Evolutionary conservation across 352 stramenopile genomes (phyloP).

Genomic region (Pythium dissimile): DNA sequence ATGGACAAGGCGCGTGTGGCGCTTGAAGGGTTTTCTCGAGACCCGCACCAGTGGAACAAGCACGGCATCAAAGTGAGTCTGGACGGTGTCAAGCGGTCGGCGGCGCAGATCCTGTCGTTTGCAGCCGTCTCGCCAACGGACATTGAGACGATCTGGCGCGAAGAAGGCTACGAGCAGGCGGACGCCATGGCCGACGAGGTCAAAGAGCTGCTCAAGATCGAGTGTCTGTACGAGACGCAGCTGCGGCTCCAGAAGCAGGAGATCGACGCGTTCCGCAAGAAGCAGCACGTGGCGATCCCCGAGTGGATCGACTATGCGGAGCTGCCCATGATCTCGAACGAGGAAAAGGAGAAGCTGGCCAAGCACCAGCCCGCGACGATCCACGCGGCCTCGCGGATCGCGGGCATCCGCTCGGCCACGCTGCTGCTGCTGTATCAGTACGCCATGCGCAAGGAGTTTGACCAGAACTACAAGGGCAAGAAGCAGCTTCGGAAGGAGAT

Average conservation of each 20-base stretch:
- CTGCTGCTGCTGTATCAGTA: conserved; percentile 75
- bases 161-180: conserved; percentile 41
- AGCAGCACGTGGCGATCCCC: conserved; percentile 93
- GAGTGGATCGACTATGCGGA: conserved; percentile 89
- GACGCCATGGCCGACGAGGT: conserved; percentile 42
- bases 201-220: conserved; percentile 66
- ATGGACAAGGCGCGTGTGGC: conserved; percentile 50
- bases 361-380: conserved; percentile 88
- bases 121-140: conserved; percentile 48
- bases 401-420: conserved; percentile 79
- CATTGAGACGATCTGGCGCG: conserved; percentile 58
- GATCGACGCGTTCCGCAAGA: conserved; percentile 94
- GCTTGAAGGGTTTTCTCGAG: conserved; percentile 55
- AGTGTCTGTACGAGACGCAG: conserved; percentile 94
- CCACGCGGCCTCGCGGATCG: conserved; percentile 94
- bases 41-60: conserved; percentile 79
- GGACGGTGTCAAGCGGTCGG: conserved; percentile 79
- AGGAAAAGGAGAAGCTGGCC: conserved; percentile 94
- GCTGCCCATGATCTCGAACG: conserved; percentile 95
- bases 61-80: conserved; percentile 76
- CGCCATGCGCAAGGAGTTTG: conserved; percentile 46
- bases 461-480: conserved; percentile 22
- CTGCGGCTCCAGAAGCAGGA: conserved; percentile 93
- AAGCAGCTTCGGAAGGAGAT: conserved; percentile 20
- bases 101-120: conserved; percentile 70